Evolutionary conservation across 306 rosid genomes (phyloP).

Genomic region (Rosa chinensis): DNA sequence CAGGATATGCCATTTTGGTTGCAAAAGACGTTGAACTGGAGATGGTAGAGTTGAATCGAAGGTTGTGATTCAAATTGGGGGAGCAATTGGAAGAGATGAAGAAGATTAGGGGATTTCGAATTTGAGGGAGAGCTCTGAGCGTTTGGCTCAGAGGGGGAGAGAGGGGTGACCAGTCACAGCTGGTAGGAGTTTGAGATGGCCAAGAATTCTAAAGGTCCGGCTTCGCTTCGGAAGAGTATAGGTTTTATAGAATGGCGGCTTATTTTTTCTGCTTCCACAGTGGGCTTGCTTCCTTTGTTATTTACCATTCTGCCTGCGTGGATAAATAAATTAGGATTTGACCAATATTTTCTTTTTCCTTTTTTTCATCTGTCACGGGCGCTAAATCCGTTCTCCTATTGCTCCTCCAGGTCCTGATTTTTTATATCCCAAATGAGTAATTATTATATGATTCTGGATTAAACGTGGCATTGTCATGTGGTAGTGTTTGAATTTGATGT

Average conservation of each 20-base stretch:
- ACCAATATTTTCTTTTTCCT: background rate
- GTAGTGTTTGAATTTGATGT: too few species aligned
- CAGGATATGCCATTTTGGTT: conserved; percentile 32
- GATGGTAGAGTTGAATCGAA: conserved; percentile 40
- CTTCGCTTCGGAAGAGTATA: background rate
- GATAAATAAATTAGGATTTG: background rate
- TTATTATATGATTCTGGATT: too few species aligned
- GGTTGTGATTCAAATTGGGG: background rate
- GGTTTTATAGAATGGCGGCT: conserved; percentile 3
- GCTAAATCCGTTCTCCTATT: too few species aligned
- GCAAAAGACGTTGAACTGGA: conserved; percentile 30
- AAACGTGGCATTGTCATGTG: too few species aligned
- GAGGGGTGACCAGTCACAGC: background rate
- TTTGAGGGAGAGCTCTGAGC: conserved; percentile 1
- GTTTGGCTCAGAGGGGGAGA: background rate
- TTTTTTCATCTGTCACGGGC: too few species aligned
- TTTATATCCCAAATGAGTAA: too few species aligned
- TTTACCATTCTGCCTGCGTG: conserved; percentile 20
- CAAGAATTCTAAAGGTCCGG: background rate
- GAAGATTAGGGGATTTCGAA: background rate
- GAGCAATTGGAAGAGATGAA: conserved; percentile 21
- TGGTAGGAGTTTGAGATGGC: background rate
- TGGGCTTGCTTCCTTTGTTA: conserved; percentile 4
- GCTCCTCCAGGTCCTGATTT: too few species aligned
- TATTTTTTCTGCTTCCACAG: too few species aligned